Percentiles rank a stretch among this genome's conserved stretches.
Evolutionary conservation across 2,329 filamentous ascomycete genomes (phyloP).

Genomic region (Coleophoma cylindrospora): DNA sequence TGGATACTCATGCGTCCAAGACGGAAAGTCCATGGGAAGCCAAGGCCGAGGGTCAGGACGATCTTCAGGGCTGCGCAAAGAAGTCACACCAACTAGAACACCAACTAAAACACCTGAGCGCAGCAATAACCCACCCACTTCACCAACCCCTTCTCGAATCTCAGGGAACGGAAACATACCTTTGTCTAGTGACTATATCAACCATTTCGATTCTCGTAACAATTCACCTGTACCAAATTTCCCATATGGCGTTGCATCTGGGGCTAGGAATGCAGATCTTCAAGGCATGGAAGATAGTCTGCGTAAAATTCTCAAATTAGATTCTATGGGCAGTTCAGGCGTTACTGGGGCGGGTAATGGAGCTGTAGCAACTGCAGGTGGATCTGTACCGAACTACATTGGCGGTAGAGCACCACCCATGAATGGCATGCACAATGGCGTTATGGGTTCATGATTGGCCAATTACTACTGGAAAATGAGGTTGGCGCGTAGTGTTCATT

Average conservation of each 20-base stretch:
- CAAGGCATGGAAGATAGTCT: constrained; percentile 27
- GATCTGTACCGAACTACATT: constrained; percentile 16
- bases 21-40: constrained; percentile 9
- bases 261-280: constrained; percentile 17
- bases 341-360: constrained; percentile 1
- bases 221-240: constrained; percentile 11
- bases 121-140: constrained; percentile 6
- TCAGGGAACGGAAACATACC: constrained; percentile 10
- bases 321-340: constrained; percentile 14
- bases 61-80: constrained; percentile 26
- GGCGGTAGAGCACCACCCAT: constrained; percentile 16
- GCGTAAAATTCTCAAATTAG: constrained; percentile 26
- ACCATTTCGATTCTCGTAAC: constrained; percentile 8
- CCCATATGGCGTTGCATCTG: constrained; percentile 12
- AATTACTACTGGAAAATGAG: constrained; percentile 4
- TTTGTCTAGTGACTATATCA: constrained; percentile 8
- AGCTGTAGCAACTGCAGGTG: constrained; percentile 9
- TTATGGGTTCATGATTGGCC: constrained; percentile 17
- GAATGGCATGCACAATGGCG: constrained; percentile 18
- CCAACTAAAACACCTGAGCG: constrained; percentile 19
- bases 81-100: constrained; percentile 24
- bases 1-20: constrained; percentile 8
- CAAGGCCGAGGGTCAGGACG: constrained; percentile 12
- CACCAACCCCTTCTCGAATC: constrained; percentile 15
- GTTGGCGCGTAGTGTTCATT: no score